phyloP scores from a whole-genome alignment of 371 early-diverging fungal species.

The Phascolomyces articulosus region DNA sequence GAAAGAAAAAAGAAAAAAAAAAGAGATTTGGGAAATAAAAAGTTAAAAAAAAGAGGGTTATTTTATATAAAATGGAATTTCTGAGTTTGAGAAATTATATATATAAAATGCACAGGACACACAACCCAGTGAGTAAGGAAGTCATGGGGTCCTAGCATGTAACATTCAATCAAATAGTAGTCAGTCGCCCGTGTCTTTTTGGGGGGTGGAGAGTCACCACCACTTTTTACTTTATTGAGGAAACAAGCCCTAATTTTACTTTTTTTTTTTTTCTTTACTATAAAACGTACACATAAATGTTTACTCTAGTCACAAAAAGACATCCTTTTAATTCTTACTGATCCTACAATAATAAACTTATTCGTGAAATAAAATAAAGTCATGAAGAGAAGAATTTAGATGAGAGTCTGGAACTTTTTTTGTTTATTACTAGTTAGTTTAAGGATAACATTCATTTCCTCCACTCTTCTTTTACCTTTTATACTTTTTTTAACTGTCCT shows the following conservation, averaged over 20 bases:
- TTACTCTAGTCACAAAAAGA: too few species aligned
- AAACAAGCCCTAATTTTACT: too few species aligned
- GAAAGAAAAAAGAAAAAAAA: neutral
- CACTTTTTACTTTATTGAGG: neutral
- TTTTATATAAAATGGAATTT: neutral
- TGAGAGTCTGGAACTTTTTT: neutral
- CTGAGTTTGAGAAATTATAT: neutral
- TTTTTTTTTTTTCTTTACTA: too few species aligned
- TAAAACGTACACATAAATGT: too few species aligned
- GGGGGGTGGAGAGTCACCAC: too few species aligned
- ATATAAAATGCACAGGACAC: slow-evolving; percentile 4
- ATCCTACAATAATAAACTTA: neutral
- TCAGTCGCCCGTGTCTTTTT: slow-evolving; percentile 67
- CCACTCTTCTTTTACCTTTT: neutral
- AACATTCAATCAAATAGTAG: slow-evolving; percentile 29
- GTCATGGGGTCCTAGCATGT: neutral
- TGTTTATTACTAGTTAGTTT: neutral
- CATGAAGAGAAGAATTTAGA: neutral
- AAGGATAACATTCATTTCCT: neutral
- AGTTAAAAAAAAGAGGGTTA: neutral
- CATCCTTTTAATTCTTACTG: too few species aligned
- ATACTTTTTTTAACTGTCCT: too few species aligned
- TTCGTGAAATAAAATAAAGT: neutral
- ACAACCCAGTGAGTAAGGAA: neutral
- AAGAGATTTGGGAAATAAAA: neutral